These are phyloP conservation scores for Cytospora piceae DNA, from an alignment of 2,329 filamentous ascomycete species.

Conservation along the genomic window DNA sequence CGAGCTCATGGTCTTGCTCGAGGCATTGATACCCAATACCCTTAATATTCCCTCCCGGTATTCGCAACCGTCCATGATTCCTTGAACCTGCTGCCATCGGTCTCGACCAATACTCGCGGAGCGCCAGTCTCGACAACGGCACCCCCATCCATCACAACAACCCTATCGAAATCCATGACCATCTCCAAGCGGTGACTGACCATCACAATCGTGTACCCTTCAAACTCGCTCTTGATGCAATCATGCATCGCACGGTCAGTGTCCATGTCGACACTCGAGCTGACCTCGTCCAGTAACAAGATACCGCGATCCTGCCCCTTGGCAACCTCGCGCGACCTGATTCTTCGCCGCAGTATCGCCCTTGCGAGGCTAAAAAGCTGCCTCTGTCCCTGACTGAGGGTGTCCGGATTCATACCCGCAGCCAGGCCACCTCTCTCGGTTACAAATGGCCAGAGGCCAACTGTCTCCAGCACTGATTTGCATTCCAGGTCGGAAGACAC, in stretches of 20 bases:
- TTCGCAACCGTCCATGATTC: conserved; percentile 4
- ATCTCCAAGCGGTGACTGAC: conserved; percentile 38
- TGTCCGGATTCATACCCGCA: conserved; percentile 48
- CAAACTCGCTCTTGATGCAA: conserved; percentile 36
- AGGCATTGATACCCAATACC: not conserved
- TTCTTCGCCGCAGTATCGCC: conserved; percentile 52
- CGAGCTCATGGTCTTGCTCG: no score
- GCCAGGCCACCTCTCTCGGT: conserved; percentile 41
- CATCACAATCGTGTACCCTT: conserved; percentile 36
- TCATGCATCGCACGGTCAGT: conserved; percentile 36
- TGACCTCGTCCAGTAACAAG: conserved; percentile 35
- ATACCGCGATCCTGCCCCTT: conserved; percentile 35
- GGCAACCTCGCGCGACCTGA: not conserved
- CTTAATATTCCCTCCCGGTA: not conserved
- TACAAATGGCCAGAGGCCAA: conserved; percentile 42
- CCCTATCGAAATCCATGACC: conserved; percentile 38
- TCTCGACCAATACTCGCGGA: not conserved
- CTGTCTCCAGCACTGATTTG: conserved; percentile 40
- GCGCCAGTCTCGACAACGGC: conserved; percentile 30
- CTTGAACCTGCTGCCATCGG: conserved; percentile 10
- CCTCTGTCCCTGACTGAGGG: conserved; percentile 58
- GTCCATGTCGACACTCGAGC: conserved; percentile 38
- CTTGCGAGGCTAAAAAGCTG: conserved; percentile 60
- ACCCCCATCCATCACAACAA: conserved; percentile 36
- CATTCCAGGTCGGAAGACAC: conserved; percentile 41